Base-by-base conservation (phyloP, 2,329 filamentous ascomycete genomes). In the Nothophaeocryptopus gaeumannii region DNA sequence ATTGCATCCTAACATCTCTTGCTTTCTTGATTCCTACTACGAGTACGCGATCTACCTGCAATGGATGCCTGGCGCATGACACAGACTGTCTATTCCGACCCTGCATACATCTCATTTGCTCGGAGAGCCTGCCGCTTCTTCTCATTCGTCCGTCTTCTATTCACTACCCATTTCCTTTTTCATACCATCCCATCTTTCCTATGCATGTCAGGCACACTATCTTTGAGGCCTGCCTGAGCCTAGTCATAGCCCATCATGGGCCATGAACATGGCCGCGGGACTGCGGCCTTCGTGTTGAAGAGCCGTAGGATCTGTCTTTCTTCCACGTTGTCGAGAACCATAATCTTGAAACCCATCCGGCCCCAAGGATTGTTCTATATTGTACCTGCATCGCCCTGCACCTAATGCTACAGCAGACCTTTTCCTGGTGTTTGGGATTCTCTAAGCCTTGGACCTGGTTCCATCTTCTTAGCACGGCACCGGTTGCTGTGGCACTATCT, bases 371-470 rank as follows among this genome's bases (percentile, higher is more conserved):
- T 26, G 38, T 48, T 36, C 46, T 54, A 41, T 51, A 44, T 39
- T 53, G 50, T 53, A 53, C 53, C 47, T 52, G 52, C 51, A 55
- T 58, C 38, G 52, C 49, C 45, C 31, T 53, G 50, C 45, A 33
- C 35, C 38, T 26, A 39, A 47, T 41, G 36, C 41, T 30, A 16
- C 39, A 43, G 31, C 50, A 43, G 20, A 26, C 20, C 20, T 26
- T 53, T 43, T 37, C 40, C 34, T 31, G 26, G 45, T 15, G 14
- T 41, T 30, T 32, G 26, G 47, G 15, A 20, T 13, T 13, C 35
- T 48, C 50, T 49, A 49, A 53, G 50, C 50, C 45, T 45, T 53
- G 26, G n/a, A 36, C 36, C 39, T 43, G 46, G 20, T 42, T 30
- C 35, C 30, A 20, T 31, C 10, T 15, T 48, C 20, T 30, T 44